Base-by-base conservation (phyloP, 23 red algal species). In the Gracilaria caudata region DNA sequence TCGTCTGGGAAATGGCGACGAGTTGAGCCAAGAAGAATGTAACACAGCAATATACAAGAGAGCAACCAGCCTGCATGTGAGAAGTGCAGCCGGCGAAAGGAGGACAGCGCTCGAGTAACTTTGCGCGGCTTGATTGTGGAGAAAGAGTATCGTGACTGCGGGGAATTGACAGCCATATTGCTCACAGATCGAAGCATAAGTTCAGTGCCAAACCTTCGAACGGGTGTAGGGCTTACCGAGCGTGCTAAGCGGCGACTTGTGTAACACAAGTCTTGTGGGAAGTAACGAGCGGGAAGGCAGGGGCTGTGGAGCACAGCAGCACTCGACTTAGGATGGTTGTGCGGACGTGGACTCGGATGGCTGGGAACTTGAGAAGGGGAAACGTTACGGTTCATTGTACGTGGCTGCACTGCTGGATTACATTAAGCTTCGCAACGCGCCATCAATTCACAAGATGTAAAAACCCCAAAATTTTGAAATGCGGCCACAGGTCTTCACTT, bases 61-160 rank as follows among this genome's bases (percentile, higher is more conserved):
- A 79, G 46, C 19, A 79, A 28, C 74, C 74, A 79, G 43, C 74
- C 74, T 24, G 74, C 46, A 24, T 79, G 74, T 7, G 74, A 79
- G 20, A 43, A 45, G 32, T 43, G 74, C 13, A 79, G 23, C 20
- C 16, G 74, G 4, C 65, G 65, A 71, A 71, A n/a, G n/a, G 32
- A 41, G 6, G 65, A 36, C 19, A 71, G 14, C 34, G 19, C 37
- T 19, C 65, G 65, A 19, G 37, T 34, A 2, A 39, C 65, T 71
- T 71, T 71, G 29, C 29, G 65, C 11, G 34, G 32, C 23, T 71
- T 71, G 32, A n/a, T 71, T 36, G 65, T 3, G 2, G 32, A 41
- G 40, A 71, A 71, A 1, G 65, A 36, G 65, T 41, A 21, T 36
- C 32, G 65, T 10, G 37, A 34, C 26, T 71, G 39, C 23, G 65